Evolutionary conservation across 2,329 filamentous ascomycete genomes (phyloP), one percentile per base, ranked within the genome.

Genomic region (Pezicula rhizophila): DNA sequence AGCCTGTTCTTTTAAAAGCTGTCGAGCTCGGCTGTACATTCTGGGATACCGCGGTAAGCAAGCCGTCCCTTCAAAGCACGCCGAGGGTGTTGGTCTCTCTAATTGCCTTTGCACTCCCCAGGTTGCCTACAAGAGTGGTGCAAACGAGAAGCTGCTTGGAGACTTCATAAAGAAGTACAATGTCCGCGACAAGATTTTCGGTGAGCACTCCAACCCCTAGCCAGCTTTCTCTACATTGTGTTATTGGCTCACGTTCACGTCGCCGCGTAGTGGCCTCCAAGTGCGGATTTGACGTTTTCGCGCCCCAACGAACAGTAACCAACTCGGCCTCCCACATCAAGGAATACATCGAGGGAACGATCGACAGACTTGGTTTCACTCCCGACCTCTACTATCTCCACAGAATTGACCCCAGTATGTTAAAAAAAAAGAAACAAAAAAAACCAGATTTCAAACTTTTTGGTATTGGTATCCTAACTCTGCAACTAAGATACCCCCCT

Each of bases 1-100:
- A 76, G 51, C 72, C 72, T 11, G 71, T 76, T 0, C 62, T 77
- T 0, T 51, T 75, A 20, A 77, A 76, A 52, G 74, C 74, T 0
- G 65, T 76, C 47, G 69, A 73, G 45, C 54, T 73, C 0, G 70
- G 70, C 2, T 73, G 70, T 49, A 73, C 69, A 1, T 68, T 69
- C 38, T 69, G 66, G 66, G 66, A 18, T 18, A 18, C 18, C 18
- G 18, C 18, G 18, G 18, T 18, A 18, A 18, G 18, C 18, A 18
- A 18, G 18, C 18, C 18, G 18, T 18, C 18, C 18, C 18, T 18
- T 18, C 18, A 18, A 18, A 18, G 18, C 18, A 18, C 18, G 18
- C 3, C 18, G 18, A 18, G 18, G 18, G 18, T 3, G 18, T 18
- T 18, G 18, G 18, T 18, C 18, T 18, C 18, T 18, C 18, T 18